phyloP scores from a whole-genome alignment of 2,329 filamentous ascomycete species.

The Colletotrichum sansevieriae region DNA sequence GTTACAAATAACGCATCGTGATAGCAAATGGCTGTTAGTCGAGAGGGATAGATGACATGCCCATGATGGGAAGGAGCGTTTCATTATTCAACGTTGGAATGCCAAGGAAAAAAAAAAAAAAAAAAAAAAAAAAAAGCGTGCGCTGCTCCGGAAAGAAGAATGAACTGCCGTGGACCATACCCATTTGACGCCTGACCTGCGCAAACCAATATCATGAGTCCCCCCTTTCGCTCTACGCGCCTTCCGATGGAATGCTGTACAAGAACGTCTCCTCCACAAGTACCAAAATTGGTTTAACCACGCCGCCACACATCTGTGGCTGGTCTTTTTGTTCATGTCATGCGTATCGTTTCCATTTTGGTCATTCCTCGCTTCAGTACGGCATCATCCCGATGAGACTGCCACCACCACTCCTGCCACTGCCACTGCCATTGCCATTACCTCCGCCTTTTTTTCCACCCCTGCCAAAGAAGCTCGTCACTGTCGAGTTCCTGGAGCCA shows the following conservation, averaged over 20 bases:
- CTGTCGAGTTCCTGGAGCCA: slow-evolving; percentile 25
- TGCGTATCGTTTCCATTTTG: not conserved
- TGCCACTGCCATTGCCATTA: slow-evolving; percentile 31
- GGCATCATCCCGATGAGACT: slow-evolving; percentile 55
- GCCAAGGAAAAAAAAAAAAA: not conserved
- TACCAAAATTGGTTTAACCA: not conserved
- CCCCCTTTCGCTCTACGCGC: too few species aligned
- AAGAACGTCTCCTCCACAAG: too few species aligned
- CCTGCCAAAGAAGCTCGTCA: slow-evolving; percentile 46
- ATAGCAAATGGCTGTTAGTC: not conserved
- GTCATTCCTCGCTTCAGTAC: slow-evolving; percentile 45
- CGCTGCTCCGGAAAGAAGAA: slow-evolving; percentile 24
- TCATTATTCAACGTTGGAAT: slow-evolving; percentile 24
- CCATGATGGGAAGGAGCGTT: not conserved
- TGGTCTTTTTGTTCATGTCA: slow-evolving; percentile 1
- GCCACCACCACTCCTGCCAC: slow-evolving; percentile 20
- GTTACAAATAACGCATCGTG: not conserved
- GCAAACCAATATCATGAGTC: slow-evolving; percentile 20
- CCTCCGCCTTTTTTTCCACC: slow-evolving; percentile 43
- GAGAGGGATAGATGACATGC: not conserved
- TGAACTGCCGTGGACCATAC: slow-evolving; percentile 8
- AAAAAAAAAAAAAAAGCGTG: not conserved
- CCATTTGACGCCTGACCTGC: slow-evolving; percentile 18
- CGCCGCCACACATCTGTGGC: not conserved
- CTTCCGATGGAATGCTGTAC: too few species aligned